phyloP scores from a whole-genome alignment of 306 rosid genomes.

The Citrullus amarus region DNA sequence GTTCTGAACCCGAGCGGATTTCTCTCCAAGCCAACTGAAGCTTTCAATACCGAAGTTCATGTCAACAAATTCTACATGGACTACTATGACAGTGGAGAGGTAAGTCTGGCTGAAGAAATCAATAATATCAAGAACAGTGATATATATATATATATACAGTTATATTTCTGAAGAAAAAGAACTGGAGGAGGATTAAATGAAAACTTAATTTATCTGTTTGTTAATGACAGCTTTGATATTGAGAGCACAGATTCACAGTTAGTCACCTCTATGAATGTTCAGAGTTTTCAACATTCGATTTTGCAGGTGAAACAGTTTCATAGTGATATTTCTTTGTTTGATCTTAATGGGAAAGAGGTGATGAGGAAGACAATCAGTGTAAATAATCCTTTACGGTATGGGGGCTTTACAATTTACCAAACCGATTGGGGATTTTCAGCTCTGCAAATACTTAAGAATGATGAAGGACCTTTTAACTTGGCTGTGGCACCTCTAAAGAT shows the following conservation, averaged over 20 bases:
- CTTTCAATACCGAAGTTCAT: constrained; percentile 83
- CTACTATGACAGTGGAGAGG: constrained; percentile 90
- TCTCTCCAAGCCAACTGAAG: constrained; percentile 69
- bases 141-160: neutral
- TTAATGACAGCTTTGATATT: neutral
- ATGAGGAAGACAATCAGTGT: constrained; percentile 85
- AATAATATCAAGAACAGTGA: neutral
- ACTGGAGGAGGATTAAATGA: neutral
- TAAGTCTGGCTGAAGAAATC: constrained; percentile 15
- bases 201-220: neutral
- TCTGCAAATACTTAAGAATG: constrained; percentile 68
- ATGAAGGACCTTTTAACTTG: constrained; percentile 89
- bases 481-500: constrained; percentile 88
- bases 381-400: constrained; percentile 80
- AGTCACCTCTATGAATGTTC: neutral
- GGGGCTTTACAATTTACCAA: constrained; percentile 80
- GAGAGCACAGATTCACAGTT: neutral
- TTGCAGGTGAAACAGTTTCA: constrained; percentile 76
- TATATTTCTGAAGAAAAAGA: neutral
- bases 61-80: constrained; percentile 88
- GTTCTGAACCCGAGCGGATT: constrained; percentile 73
- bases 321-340: constrained; percentile 67
- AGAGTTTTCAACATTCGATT: neutral
- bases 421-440: constrained; percentile 94
- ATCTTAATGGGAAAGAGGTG: constrained; percentile 78